Evolutionary conservation across 2,329 filamentous ascomycete species (phyloP).

Genomic region (Aureobasidium sp.): DNA sequence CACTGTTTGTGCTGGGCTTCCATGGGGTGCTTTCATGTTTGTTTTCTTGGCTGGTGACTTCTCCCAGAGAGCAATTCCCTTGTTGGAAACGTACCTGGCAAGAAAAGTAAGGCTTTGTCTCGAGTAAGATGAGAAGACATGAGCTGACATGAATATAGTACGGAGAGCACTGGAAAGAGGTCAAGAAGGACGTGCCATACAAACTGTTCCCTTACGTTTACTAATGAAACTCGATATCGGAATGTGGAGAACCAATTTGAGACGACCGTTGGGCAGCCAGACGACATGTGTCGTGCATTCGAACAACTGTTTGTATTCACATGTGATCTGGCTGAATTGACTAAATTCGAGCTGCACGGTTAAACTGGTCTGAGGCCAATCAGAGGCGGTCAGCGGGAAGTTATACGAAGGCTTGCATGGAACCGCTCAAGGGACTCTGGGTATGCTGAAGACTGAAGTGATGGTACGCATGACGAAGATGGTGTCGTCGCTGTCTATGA

Average conservation of each 20-base stretch:
- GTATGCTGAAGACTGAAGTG: no score
- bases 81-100: constrained; percentile 21
- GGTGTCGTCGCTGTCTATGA: not conserved
- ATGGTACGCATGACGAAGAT: not conserved
- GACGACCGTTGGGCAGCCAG: not conserved
- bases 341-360: not conserved
- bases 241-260: not conserved
- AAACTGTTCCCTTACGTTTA: constrained; percentile 20
- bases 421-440: not conserved
- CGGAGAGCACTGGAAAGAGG: constrained; percentile 18
- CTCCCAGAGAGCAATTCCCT: constrained; percentile 19
- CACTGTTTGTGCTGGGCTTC: constrained; percentile 18
- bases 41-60: constrained; percentile 19
- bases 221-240: not conserved
- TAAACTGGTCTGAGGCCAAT: not conserved
- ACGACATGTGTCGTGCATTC: not conserved
- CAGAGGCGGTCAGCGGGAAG: not conserved
- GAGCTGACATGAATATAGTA: constrained; percentile 16
- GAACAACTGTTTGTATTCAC: not conserved
- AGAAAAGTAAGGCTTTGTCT: constrained; percentile 15
- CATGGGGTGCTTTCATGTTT: constrained; percentile 14
- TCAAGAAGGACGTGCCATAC: constrained; percentile 19
- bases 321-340: not conserved
- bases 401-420: not conserved
- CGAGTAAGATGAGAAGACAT: not conserved